A percentile compares a stretch with the other conserved stretches of the same genome.
These are phyloP conservation scores for Orbilia javanica DNA, from an alignment of 2,329 filamentous ascomycete genomes.

Conservation along the genomic window DNA sequence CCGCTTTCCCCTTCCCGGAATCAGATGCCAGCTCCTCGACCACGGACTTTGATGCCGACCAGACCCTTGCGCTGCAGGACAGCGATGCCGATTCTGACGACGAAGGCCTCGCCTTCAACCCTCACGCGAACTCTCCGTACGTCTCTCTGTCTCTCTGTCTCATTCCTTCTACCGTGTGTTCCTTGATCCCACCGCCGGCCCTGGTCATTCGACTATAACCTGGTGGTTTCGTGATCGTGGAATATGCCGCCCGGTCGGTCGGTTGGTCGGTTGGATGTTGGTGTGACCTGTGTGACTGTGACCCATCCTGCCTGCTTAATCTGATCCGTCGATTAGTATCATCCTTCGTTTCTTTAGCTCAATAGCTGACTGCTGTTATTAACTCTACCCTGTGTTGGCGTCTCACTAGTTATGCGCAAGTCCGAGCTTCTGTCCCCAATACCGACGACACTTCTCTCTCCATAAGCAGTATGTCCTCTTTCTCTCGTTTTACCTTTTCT, in stretches of 20 bases:
- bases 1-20: constrained; percentile 30
- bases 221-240: background rate
- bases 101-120: constrained; percentile 31
- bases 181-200: too few relatives aligned
- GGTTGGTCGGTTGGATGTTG: constrained; percentile 19
- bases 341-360: too few relatives aligned
- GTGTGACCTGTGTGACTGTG: constrained; percentile 12
- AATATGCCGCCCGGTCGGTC: background rate
- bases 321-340: constrained; percentile 46
- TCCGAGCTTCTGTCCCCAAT: constrained; percentile 81
- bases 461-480: constrained; percentile 73
- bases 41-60: constrained; percentile 11
- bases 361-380: constrained; percentile 25
- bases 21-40: constrained; percentile 20
- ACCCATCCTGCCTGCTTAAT: constrained; percentile 37
- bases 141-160: constrained; percentile 1
- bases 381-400: constrained; percentile 58
- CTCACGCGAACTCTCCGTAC: constrained; percentile 55
- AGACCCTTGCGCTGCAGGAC: constrained; percentile 21
- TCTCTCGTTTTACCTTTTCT: too few relatives aligned
- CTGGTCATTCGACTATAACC: background rate
- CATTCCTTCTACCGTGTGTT: too few relatives aligned
- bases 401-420: constrained; percentile 73
- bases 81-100: constrained; percentile 35
- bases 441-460: constrained; percentile 82